Conservation (phyloP, 179 eudicot species). For the Nepenthes alata region DNA sequence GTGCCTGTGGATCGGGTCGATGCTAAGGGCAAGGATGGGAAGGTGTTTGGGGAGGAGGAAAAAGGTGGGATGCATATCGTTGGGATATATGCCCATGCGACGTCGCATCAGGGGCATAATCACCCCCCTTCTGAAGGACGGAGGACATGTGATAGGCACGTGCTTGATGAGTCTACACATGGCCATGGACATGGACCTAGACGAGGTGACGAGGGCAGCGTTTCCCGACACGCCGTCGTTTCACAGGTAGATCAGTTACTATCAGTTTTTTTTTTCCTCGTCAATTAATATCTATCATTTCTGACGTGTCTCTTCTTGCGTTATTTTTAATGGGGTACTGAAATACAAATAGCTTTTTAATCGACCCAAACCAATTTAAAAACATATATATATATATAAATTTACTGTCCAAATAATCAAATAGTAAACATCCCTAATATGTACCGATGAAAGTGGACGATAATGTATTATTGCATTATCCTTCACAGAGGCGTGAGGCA, state of each 20-base stretch:
- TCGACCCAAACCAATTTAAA: too few species aligned
- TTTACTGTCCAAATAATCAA: too few species aligned
- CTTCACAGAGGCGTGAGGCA: too few species aligned
- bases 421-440: too few species aligned
- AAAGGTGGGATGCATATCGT: slow-evolving; percentile 21
- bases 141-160: slow-evolving; percentile 11
- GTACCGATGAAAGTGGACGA: too few species aligned
- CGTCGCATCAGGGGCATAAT: slow-evolving; percentile 12
- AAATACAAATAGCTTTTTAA: too few species aligned
- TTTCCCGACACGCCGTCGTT: slow-evolving; percentile 25
- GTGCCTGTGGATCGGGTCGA: slow-evolving; percentile 20
- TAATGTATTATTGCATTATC: too few species aligned
- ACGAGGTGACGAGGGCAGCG: slow-evolving; percentile 10
- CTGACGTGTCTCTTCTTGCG: background rate
- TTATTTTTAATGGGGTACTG: too few species aligned
- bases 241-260: slow-evolving; percentile 21
- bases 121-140: slow-evolving; percentile 8
- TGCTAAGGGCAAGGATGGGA: slow-evolving; percentile 5
- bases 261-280: background rate
- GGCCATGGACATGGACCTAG: slow-evolving; percentile 20
- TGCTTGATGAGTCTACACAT: slow-evolving; percentile 14
- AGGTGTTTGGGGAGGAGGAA: slow-evolving; percentile 11
- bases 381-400: too few species aligned
- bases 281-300: background rate
- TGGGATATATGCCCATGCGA: slow-evolving; percentile 25